Base-by-base conservation (phyloP, 257 asterid genomes). In the Fraxinus anomala region DNA sequence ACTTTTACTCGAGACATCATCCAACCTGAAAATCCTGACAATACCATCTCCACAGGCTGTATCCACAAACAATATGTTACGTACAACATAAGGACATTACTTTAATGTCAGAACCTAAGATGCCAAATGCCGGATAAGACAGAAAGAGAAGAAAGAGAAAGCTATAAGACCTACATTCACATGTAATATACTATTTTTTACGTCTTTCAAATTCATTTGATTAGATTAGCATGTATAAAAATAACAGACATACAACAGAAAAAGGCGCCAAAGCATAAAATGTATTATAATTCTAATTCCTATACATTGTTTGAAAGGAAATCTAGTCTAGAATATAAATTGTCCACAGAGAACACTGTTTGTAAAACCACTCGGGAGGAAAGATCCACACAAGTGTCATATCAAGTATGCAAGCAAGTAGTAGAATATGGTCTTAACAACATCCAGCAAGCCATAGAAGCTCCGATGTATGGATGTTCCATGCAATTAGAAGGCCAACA, bases 1-100 rank as follows among this genome's bases (percentile, higher is more conserved):
- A 84, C 99, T 96, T 91, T 92, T 96, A 88, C 95, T 91, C 72
- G 95, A 77, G 61, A 87, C 98, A 80, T 96, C 98, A 75, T 95
- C 99, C 96, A 95, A 81, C 87, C 82, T 91, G 94, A 95, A 95
- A 80, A 95, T 88, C 93, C 99, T 88, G 79, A 93, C 86, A 84
- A 89, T 84, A 31, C 97, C 96, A 78, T 96, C 99, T 74, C 90
- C 96, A 73, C 98, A 96, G 80, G 97, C 99, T 93, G 97, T 73
- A 71, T 6, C 65, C 72, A 78, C 73, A 77, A 79, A 56, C 76
- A 78, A 72, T 31, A 31, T 30, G 65, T 67, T 71, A 28, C 56
- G 13, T 68, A 59, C 77, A 59, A 75, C 70, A 75, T 71, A 75
- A 68, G 23, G 17, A 17, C 54, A 54, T 61, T 63, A 65, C 71